Conservation (phyloP, 805 yeast genomes). For the Candida silvatica region DNA sequence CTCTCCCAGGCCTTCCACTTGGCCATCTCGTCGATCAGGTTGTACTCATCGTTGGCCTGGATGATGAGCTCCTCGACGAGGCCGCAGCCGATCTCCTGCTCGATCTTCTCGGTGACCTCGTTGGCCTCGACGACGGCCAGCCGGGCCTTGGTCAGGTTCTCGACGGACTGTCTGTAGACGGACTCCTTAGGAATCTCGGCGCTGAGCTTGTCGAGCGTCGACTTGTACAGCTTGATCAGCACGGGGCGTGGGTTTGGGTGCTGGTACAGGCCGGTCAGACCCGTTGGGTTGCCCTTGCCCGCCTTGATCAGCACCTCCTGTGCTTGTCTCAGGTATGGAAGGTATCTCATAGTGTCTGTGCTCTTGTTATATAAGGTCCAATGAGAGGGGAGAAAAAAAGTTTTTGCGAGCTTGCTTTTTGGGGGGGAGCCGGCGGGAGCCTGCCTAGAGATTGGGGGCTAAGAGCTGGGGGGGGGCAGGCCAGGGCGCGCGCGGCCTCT, state of each 20-base stretch:
- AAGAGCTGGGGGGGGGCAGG: background rate
- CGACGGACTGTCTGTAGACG: conserved; percentile 70
- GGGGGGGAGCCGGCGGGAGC: too few relatives aligned
- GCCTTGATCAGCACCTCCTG: conserved; percentile 42
- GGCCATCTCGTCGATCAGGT: conserved; percentile 57
- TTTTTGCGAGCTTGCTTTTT: background rate
- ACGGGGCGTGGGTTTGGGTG: conserved; percentile 85
- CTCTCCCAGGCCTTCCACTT: conserved; percentile 73
- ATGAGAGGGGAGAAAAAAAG: background rate
- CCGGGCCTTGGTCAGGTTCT: conserved; percentile 63
- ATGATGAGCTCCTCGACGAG: conserved; percentile 74
- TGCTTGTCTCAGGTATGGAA: conserved; percentile 31
- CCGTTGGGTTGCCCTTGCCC: conserved; percentile 65
- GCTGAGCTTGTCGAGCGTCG: conserved; percentile 52
- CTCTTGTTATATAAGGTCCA: background rate
- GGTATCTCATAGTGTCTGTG: conserved; percentile 25
- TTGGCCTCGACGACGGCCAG: conserved; percentile 54
- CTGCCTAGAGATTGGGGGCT: too few relatives aligned
- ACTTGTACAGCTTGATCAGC: conserved; percentile 57
- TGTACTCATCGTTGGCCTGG: conserved; percentile 77
- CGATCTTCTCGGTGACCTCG: conserved; percentile 58
- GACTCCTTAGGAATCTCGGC: conserved; percentile 61
- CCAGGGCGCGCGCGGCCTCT: too few relatives aligned
- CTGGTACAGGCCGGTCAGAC: conserved; percentile 67
- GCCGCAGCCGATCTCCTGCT: conserved; percentile 70